Evolutionary conservation across 2,329 filamentous ascomycete species (phyloP).

Genomic region (Xylariaceae sp.): DNA sequence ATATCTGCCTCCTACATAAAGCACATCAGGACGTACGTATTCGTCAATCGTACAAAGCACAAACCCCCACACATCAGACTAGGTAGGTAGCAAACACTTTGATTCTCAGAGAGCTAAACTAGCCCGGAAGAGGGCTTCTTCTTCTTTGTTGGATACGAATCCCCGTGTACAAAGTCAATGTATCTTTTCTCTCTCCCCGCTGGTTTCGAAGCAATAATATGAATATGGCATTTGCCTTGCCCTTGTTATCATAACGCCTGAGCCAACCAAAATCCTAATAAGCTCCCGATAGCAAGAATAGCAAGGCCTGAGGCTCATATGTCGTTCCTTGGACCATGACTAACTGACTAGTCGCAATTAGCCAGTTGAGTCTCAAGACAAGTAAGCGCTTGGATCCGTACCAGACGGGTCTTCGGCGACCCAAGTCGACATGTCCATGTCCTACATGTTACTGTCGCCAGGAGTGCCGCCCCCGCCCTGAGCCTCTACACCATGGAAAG

Average conservation of each 20-base stretch:
- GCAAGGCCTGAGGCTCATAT: neutral
- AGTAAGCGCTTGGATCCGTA: neutral
- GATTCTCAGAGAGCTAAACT: no score
- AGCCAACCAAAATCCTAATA: conserved; percentile 1
- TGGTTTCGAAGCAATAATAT: neutral
- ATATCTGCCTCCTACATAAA: no score
- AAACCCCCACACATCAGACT: no score
- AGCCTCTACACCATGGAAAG: conserved; percentile 61
- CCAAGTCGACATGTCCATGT: no score
- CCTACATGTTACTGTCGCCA: conserved; percentile 29
- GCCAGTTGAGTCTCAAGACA: neutral
- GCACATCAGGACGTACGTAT: no score
- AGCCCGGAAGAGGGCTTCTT: no score
- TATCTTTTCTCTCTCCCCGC: neutral
- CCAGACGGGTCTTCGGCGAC: neutral
- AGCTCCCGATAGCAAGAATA: neutral
- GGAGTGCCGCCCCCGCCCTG: conserved; percentile 28
- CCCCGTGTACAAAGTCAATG: neutral
- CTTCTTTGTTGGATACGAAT: no score
- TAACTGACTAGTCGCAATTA: neutral
- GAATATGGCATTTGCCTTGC: neutral
- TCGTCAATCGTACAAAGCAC: no score
- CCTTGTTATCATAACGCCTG: conserved; percentile 12
- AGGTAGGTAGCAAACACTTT: no score
- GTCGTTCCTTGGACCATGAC: neutral